These are phyloP conservation scores for Kuraishia borneana DNA, from an alignment of 805 yeast species.

Conservation along the genomic window DNA sequence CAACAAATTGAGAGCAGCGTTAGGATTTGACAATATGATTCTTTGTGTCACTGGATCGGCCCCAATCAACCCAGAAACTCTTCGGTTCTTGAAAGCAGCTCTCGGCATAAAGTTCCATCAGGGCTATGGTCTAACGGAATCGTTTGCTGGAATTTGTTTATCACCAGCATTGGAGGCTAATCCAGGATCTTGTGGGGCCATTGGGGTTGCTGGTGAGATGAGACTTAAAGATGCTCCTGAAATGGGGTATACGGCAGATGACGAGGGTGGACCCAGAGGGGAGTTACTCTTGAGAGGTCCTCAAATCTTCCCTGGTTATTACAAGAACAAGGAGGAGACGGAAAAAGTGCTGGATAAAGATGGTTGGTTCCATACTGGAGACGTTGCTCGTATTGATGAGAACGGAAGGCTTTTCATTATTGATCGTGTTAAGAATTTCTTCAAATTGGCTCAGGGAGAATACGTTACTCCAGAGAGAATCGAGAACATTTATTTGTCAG, in stretches of 20 bases:
- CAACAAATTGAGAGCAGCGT: slow-evolving; percentile 26
- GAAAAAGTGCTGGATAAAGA: slow-evolving; percentile 36
- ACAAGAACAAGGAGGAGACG: slow-evolving; percentile 46
- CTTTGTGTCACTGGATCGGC: slow-evolving; percentile 50
- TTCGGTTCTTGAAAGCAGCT: slow-evolving; percentile 49
- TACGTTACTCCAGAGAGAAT: slow-evolving; percentile 70
- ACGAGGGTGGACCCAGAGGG: slow-evolving; percentile 37
- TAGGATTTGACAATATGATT: slow-evolving; percentile 36
- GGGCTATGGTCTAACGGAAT: slow-evolving; percentile 72
- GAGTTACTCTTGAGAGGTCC: slow-evolving; percentile 59
- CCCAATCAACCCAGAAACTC: slow-evolving; percentile 54
- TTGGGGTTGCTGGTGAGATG: slow-evolving; percentile 43
- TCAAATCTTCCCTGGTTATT: slow-evolving; percentile 46
- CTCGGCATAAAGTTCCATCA: slow-evolving; percentile 44
- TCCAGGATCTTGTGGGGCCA: slow-evolving; percentile 51
- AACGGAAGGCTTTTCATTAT: slow-evolving; percentile 49
- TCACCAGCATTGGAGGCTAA: slow-evolving; percentile 28
- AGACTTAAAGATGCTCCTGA: slow-evolving; percentile 55
- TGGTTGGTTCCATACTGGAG: slow-evolving; percentile 57
- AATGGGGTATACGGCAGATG: slow-evolving; percentile 36
- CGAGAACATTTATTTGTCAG: slow-evolving; percentile 49
- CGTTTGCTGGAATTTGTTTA: slow-evolving; percentile 49
- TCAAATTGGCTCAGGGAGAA: slow-evolving; percentile 57
- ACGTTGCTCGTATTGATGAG: slow-evolving; percentile 40
- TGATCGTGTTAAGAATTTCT: slow-evolving; percentile 73